Evolutionary conservation across 257 asterid genomes (phyloP), one percentile per base, ranked within the genome.

Genomic region (Rhazya stricta): DNA sequence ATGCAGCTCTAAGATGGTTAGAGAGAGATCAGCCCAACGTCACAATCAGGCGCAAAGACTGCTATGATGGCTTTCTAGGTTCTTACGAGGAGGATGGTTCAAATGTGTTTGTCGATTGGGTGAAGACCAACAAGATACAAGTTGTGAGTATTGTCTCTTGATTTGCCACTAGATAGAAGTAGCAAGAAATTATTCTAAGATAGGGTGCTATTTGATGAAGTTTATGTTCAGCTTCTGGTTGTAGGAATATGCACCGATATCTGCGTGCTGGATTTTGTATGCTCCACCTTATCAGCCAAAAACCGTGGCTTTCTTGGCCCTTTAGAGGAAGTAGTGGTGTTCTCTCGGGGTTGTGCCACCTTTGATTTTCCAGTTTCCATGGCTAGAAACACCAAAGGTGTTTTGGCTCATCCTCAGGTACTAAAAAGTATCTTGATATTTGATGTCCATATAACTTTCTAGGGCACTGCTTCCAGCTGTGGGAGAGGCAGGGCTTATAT

Each of bases 181-280:
- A 27, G 39, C 37, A 60, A 27, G 39, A 60, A 58, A 60, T 60
- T 21, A 9, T 41, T 32, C 11, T 19, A 16, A 72, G 50, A 13
- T 58, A 25, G 7, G 72, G 18, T 41, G 13, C 75, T 78, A 69
- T 77, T 15, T 70, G 23, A 6, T 69, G 34, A 60, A 72, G 36
- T 63, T 18, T 72, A 25, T 48, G 77, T 57, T 71, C 45, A 90
- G 96, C 56, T 89, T 80, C 4, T 88, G 82, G 92, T 90, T 46
- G 85, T 83, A 45, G 94, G 96, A 10, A 37, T 82, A 46, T 90
- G 96, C 84, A 90, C 96, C 4, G 96, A 90, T 79, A 89, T 90
- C 6, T 88, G 96, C 15, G 96, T 90, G 70, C 81, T 90, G 77
- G 96, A 90, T 83, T 88, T 90, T n/a, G 91, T 87, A 29, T 85